Conservation (phyloP, 2,329 filamentous ascomycete species). For the Fusarium succisae region DNA sequence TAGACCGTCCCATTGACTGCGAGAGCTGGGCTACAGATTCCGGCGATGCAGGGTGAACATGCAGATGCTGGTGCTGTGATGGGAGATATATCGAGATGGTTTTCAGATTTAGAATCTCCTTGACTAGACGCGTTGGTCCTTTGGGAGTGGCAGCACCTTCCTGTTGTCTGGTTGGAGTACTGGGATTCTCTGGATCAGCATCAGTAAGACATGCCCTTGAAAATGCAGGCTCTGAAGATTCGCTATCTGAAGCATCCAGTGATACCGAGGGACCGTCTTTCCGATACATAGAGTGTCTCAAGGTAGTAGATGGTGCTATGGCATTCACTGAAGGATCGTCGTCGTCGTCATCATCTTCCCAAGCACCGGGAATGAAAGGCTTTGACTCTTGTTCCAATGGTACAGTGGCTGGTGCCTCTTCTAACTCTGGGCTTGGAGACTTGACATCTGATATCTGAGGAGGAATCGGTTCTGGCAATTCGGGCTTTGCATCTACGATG, state of each 20-base stretch:
- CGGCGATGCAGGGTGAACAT: conserved; percentile 46
- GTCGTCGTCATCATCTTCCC: conserved; percentile 58
- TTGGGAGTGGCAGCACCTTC: conserved; percentile 61
- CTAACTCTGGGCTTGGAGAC: not conserved
- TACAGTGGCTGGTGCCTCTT: not conserved
- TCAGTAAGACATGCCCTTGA: conserved; percentile 37
- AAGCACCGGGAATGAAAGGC: conserved; percentile 60
- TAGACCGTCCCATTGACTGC: conserved; percentile 49
- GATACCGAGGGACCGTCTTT: conserved; percentile 10
- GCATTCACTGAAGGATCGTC: conserved; percentile 17
- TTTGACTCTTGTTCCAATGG: conserved; percentile 11
- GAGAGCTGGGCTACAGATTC: conserved; percentile 44
- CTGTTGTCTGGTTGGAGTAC: conserved; percentile 26
- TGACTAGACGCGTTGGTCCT: conserved; percentile 63
- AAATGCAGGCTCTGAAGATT: conserved; percentile 44
- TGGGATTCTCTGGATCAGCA: conserved; percentile 19
- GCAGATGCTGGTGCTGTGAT: conserved; percentile 57
- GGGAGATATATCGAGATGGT: conserved; percentile 65
- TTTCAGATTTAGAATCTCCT: conserved; percentile 61
- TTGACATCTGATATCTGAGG: not conserved
- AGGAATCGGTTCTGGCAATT: not conserved
- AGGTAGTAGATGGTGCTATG: conserved; percentile 6
- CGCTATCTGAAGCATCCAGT: conserved; percentile 34
- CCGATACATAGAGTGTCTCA: conserved; percentile 5
- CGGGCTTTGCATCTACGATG: not conserved